Evolutionary conservation across 1,284 basidiomycete genomes (phyloP), one percentile per base, ranked within the genome.

Genomic region (Pterula multifida): DNA sequence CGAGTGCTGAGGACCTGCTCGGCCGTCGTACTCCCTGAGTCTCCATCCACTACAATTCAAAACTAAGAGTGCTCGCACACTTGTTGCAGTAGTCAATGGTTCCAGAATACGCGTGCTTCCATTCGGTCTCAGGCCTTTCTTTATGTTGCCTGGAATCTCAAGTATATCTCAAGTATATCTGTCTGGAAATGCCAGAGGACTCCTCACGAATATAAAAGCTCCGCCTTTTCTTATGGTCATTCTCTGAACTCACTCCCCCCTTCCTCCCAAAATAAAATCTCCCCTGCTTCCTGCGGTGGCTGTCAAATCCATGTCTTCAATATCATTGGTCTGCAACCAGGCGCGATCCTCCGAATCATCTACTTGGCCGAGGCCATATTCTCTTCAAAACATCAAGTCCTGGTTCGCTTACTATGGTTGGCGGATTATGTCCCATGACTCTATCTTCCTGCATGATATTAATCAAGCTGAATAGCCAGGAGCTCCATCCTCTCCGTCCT

Each of bases 401-500:
- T 75, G 72, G 73, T 58, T 69, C 21, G 61, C 65, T 49, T 60
- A 68, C 6, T 69, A 75, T 55, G 73, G 73, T 74, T 32, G 28
- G 28, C 28, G 15, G 17, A 24, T 28, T 3, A 13, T 19, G 15
- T 9, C 13, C 15, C 36, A 19, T 19, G 22, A n/a, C 23, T 51
- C 51, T 13, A 42, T 3, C 2, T 44, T 21, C 42, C 36, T 24
- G 42, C 32, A 15, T n/a, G 19, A 36, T 54, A 52, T 17, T 62
- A 13, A 2, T 52, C 21, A 17, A 22, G 23, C 1, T 45, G 22
- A 23, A 3, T 57, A 84, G 84, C 83, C 2, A 78, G 81, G 25
- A 70, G 67, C 48, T 85, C 82, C 3, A 75, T 86, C 52, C 67
- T 81, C 26, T 65, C 76, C 9, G 69, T 81, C 50, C 73, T 85